A percentile compares a stretch with the other conserved stretches of the same genome.
Conservation (phyloP, 2,329 filamentous ascomycete species). For the Polychaeton citri region DNA sequence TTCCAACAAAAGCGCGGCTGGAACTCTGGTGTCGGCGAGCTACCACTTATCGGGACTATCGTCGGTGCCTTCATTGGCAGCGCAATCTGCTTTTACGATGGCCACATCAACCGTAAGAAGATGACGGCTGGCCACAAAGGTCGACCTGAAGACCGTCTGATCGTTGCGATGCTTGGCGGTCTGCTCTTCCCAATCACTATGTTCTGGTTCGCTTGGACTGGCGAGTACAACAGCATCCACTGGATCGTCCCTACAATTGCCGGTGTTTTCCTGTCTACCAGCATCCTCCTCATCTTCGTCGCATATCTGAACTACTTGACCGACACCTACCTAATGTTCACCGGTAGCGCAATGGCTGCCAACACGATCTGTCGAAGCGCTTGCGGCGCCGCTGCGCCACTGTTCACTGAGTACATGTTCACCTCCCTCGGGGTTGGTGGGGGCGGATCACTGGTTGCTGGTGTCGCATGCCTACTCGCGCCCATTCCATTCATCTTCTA, state of each 20-base stretch:
- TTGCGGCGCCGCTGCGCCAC: slow-evolving; percentile 17
- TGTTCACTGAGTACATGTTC: slow-evolving; percentile 21
- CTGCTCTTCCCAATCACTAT: slow-evolving; percentile 20
- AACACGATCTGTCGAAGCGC: slow-evolving; percentile 18
- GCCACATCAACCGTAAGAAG: slow-evolving; percentile 25
- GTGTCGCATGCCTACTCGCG: slow-evolving; percentile 24
- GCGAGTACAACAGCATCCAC: slow-evolving; percentile 28
- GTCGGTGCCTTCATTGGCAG: slow-evolving; percentile 36
- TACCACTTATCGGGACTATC: slow-evolving; percentile 39
- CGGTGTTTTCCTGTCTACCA: slow-evolving; percentile 28
- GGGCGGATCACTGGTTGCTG: slow-evolving; percentile 29
- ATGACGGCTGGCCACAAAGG: slow-evolving; percentile 21
- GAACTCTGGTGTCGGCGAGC: slow-evolving; percentile 40
- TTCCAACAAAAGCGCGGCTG: slow-evolving; percentile 40
- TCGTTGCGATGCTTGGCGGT: slow-evolving; percentile 20
- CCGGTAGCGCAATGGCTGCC: slow-evolving; percentile 17
- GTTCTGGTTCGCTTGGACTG: slow-evolving; percentile 25
- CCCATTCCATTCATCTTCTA: slow-evolving; percentile 22
- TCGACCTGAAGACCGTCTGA: slow-evolving; percentile 31
- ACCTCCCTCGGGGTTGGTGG: slow-evolving; percentile 17
- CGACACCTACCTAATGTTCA: slow-evolving; percentile 34
- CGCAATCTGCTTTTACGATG: slow-evolving; percentile 28
- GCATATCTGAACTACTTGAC: slow-evolving; percentile 42
- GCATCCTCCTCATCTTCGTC: slow-evolving; percentile 37
- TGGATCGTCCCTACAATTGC: slow-evolving; percentile 36